These are phyloP conservation scores for Debaryomyces hansenii DNA, from an alignment of 805 yeast species.

Conservation along the genomic window DNA sequence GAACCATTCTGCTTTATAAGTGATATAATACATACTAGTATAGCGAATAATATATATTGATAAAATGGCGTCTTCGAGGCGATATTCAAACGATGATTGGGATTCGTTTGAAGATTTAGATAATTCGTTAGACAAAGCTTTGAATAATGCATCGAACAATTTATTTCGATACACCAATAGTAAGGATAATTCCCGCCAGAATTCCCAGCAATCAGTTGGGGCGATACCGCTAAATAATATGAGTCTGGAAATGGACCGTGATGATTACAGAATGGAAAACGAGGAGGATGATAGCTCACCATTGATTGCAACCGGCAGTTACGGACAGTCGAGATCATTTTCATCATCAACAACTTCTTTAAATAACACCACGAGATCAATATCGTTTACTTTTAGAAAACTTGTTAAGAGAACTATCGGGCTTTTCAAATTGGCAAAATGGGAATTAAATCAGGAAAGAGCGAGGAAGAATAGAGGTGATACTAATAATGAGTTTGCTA, in stretches of 20 bases:
- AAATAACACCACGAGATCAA: constrained; percentile 9
- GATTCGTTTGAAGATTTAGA: constrained; percentile 63
- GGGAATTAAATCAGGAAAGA: constrained; percentile 26
- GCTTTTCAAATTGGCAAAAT: constrained; percentile 23
- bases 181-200: constrained; percentile 23
- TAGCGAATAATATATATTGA: not conserved
- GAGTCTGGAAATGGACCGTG: constrained; percentile 9
- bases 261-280: constrained; percentile 23
- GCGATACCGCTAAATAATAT: constrained; percentile 32
- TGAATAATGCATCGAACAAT: constrained; percentile 50
- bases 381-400: constrained; percentile 9
- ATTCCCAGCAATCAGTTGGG: constrained; percentile 25
- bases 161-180: constrained; percentile 25
- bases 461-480: constrained; percentile 10
- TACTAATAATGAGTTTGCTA: constrained; percentile 12
- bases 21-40: too few relatives aligned
- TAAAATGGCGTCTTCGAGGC: constrained; percentile 6
- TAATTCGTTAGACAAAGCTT: constrained; percentile 63
- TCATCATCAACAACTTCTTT: constrained; percentile 20
- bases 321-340: constrained; percentile 17
- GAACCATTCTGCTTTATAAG: too few relatives aligned
- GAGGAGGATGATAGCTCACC: constrained; percentile 29
- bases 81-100: constrained; percentile 6
- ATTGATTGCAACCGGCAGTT: constrained; percentile 20
- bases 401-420: constrained; percentile 10